Conservation (phyloP, 345 rosid genomes). For the thale cress (Arabidopsis thaliana) region TAIR10.1 NC_003070.9:30242001-30242500, state of each 20-base stretch:
- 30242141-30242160: conserved; percentile 66
- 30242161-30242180: conserved; percentile 55
- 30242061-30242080: conserved; percentile 65
- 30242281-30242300: conserved; percentile 66
- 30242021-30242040: conserved; percentile 62
- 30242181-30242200: conserved; percentile 70
- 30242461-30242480: conserved; percentile 52
- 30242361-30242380: conserved; percentile 77
- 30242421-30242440: conserved; percentile 76
- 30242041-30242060: conserved; percentile 58
- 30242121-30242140: conserved; percentile 74
- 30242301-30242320: conserved; percentile 64
- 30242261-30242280: conserved; percentile 84
- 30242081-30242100: conserved; percentile 64
- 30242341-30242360: conserved; percentile 70
- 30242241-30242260: conserved; percentile 62
- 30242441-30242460: conserved; percentile 61
- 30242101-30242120: conserved; percentile 69
- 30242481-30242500: conserved; percentile 56
- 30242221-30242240: conserved; percentile 69
- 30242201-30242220: conserved; percentile 66
- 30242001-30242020: conserved; percentile 58
- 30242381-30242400: conserved; percentile 63
- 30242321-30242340: conserved; percentile 67
- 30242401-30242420: conserved; percentile 75